These are phyloP conservation scores for Chytridium lagenaria DNA, from an alignment of 371 early-diverging fungal species.

Conservation along the genomic window DNA sequence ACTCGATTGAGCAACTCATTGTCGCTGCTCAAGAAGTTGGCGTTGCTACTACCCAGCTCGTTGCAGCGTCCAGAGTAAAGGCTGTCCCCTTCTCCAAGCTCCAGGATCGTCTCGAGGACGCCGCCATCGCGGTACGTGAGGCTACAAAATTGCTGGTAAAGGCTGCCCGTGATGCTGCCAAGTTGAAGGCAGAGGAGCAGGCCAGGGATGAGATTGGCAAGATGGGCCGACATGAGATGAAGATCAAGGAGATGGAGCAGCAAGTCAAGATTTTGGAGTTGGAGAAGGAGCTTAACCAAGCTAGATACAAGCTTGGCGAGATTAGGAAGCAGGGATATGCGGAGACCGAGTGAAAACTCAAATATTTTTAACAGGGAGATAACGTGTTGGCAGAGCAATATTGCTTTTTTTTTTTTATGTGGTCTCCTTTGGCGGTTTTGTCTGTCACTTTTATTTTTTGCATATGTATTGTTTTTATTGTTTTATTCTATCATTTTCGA, in stretches of 20 bases:
- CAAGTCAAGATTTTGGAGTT: conserved; percentile 95
- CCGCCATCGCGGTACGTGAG: conserved; percentile 91
- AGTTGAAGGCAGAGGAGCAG: conserved; percentile 64
- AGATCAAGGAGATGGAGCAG: conserved; percentile 96
- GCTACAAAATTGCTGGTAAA: conserved; percentile 91
- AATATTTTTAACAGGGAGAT: too few species aligned
- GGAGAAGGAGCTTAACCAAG: conserved; percentile 88
- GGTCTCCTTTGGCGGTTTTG: too few species aligned
- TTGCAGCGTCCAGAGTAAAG: conserved; percentile 96
- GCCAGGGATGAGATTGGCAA: conserved; percentile 72
- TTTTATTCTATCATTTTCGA: too few species aligned
- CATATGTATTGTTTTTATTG: too few species aligned
- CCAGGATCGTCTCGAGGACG: conserved; percentile 88
- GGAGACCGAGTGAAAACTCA: conserved; percentile 26
- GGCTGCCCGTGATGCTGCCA: conserved; percentile 86
- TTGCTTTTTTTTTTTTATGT: too few species aligned
- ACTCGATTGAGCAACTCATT: conserved; percentile 90
- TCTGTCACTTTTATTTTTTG: too few species aligned
- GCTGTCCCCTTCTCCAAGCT: conserved; percentile 88
- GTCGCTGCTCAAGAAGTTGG: conserved; percentile 96
- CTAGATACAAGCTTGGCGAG: conserved; percentile 87
- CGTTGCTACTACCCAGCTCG: conserved; percentile 96
- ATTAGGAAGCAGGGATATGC: conserved; percentile 82
- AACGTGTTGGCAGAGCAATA: too few species aligned
- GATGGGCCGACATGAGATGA: conserved; percentile 89